Evolutionary conservation across 2,329 filamentous ascomycete genomes (phyloP), one percentile per base, ranked within the genome.

Genomic region (Daldinia eschscholtzii): DNA sequence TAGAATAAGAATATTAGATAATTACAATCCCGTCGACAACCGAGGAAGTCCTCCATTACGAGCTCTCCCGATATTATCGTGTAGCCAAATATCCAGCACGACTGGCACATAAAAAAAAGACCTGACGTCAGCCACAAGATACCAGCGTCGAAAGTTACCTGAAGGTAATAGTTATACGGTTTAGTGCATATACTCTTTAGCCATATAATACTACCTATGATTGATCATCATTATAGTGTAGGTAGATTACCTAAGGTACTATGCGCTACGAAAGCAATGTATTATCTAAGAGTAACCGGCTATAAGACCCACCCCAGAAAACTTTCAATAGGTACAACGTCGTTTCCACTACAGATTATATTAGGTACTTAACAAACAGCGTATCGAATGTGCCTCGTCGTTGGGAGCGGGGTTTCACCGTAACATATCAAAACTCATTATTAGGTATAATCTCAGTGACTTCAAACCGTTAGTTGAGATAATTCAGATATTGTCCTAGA

Each of bases 1-100:
- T 58, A 48, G 59, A 57, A 64, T 55, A n/a, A 12, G 42, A 35
- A 23, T 33, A 42, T 56, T 50, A 50, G 41, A 10, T n/a, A 15
- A 30, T 33, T 57, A n/a, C 5, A 44, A 20, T 20, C 12, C 4
- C 53, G 20, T 23, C 42, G 23, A 5, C 18, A 33, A 44, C n/a
- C 33, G 18, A 57, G 15, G 5, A 37, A n/a, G 30, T 6, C 13
- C 3, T 37, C 37, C 7, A 15, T 55, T 7, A 15, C 6, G n/a
- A 18, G 13, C 5, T 23, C 3, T 37, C 3, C 33, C n/a, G 10
- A 37, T n/a, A 9, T 20, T 35, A 10, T 55, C 52, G 18, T 55
- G 52, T 9, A 15, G 33, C 46, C 26, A 18, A 33, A 33, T 10
- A n/a, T 52, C 7, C 44, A 15, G 26, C 13, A 28, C 23, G 12